Percentiles rank a stretch among this genome's conserved stretches.
Conservation (phyloP, 2,329 filamentous ascomycete genomes). For the Neonectria magnoliae region DNA sequence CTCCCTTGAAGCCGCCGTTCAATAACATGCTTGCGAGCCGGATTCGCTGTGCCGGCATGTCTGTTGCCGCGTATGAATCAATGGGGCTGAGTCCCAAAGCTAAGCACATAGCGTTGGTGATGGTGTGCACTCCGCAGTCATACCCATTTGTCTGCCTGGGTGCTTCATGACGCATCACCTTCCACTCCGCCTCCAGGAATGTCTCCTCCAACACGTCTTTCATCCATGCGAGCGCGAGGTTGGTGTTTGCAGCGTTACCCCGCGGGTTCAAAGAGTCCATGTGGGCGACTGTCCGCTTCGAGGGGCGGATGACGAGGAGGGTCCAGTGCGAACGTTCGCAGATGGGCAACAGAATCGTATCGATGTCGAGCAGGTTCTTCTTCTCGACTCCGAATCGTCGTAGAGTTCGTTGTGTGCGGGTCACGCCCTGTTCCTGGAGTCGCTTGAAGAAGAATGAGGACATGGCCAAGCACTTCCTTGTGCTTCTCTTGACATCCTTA, state of each 20-base stretch:
- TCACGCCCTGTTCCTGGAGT: conserved; percentile 59
- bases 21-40: conserved; percentile 73
- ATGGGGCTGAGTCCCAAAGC: conserved; percentile 63
- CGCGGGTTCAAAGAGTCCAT: conserved; percentile 70
- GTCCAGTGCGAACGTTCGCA: conserved; percentile 76
- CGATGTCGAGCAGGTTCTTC: conserved; percentile 70
- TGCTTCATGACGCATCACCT: conserved; percentile 58
- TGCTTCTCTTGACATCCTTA: conserved; percentile 55
- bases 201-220: conserved; percentile 62
- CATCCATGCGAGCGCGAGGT: conserved; percentile 64
- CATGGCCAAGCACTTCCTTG: conserved; percentile 69
- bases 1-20: conserved; percentile 72
- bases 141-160: conserved; percentile 71
- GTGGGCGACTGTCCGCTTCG: conserved; percentile 69
- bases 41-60: conserved; percentile 69
- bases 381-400: conserved; percentile 66
- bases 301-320: conserved; percentile 72
- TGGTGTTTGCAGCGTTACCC: conserved; percentile 54
- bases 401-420: conserved; percentile 63
- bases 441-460: conserved; percentile 73
- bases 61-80: conserved; percentile 58
- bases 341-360: conserved; percentile 76
- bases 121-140: conserved; percentile 82
- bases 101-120: conserved; percentile 76
- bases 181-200: conserved; percentile 71